A percentile compares a stretch with the other conserved stretches of the same genome.
Conservation (phyloP, 1,139 yeast genomes). For the Yamadazyma friedrichii region DNA sequence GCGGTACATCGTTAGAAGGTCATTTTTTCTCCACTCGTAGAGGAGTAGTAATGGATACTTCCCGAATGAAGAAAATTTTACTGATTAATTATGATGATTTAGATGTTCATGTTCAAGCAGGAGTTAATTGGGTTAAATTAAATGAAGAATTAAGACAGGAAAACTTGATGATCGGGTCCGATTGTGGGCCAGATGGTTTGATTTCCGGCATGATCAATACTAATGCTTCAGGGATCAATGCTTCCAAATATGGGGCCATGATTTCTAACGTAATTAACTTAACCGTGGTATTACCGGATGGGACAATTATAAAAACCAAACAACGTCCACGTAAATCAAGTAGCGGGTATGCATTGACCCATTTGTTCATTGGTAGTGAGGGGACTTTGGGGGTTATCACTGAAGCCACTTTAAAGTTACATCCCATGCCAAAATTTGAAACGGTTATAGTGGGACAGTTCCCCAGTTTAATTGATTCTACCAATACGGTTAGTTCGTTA, state of each 20-base stretch:
- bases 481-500: slow-evolving; percentile 42
- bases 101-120: slow-evolving; percentile 44
- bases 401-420: slow-evolving; percentile 43
- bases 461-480: slow-evolving; percentile 37
- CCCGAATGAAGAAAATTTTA: slow-evolving; percentile 38
- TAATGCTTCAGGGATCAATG: slow-evolving; percentile 46
- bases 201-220: slow-evolving; percentile 48
- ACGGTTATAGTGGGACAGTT: slow-evolving; percentile 47
- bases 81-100: slow-evolving; percentile 38
- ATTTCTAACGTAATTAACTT: slow-evolving; percentile 40
- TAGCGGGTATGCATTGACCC: slow-evolving; percentile 46
- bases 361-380: slow-evolving; percentile 45
- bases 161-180: slow-evolving; percentile 42
- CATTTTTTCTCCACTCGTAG: slow-evolving; percentile 43
- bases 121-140: slow-evolving; percentile 45
- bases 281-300: slow-evolving; percentile 47
- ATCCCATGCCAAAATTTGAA: slow-evolving; percentile 38
- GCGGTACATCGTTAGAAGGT: slow-evolving; percentile 47
- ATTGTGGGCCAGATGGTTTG: slow-evolving; percentile 45
- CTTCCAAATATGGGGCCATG: slow-evolving; percentile 48
- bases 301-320: slow-evolving; percentile 41
- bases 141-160: slow-evolving; percentile 27
- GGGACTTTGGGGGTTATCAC: slow-evolving; percentile 48
- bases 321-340: slow-evolving; percentile 45
- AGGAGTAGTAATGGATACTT: slow-evolving; percentile 38